phyloP scores from a whole-genome alignment of 2,329 filamentous ascomycete species.

The Dactylellina cionopaga region DNA sequence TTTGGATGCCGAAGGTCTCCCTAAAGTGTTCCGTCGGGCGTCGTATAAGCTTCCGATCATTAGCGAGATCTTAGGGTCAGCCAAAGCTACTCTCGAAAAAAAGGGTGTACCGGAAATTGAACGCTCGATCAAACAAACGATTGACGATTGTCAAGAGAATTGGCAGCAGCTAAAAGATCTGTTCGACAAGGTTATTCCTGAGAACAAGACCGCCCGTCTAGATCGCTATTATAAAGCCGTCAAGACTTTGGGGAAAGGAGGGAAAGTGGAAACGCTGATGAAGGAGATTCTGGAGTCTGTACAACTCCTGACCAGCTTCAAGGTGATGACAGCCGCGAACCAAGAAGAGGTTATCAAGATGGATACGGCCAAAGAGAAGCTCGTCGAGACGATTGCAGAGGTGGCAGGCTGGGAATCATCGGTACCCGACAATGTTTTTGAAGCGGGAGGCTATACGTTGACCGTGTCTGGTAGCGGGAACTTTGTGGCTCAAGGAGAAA shows the following conservation, averaged over 20 bases:
- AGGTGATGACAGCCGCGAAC: background rate
- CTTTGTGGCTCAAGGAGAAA: background rate
- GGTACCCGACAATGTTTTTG: slow-evolving; percentile 2
- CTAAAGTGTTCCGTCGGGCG: slow-evolving; percentile 5
- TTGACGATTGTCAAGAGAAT: background rate
- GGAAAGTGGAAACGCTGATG: slow-evolving; percentile 15
- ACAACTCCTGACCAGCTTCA: background rate
- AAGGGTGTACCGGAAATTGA: background rate
- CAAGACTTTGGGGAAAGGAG: slow-evolving; percentile 18
- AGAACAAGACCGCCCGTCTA: background rate
- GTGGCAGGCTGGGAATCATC: slow-evolving; percentile 15
- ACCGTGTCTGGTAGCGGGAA: background rate
- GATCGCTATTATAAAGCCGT: slow-evolving; percentile 16
- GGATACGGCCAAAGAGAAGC: background rate
- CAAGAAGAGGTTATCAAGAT: background rate
- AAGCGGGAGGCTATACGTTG: background rate
- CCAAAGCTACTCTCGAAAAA: background rate
- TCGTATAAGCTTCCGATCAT: slow-evolving; percentile 4
- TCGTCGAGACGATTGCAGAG: slow-evolving; percentile 2
- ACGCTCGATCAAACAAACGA: background rate
- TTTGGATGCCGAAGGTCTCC: slow-evolving; percentile 1
- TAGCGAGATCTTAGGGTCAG: background rate
- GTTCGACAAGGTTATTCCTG: slow-evolving; percentile 15
- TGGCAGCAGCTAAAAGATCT: slow-evolving; percentile 5
- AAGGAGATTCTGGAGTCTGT: slow-evolving; percentile 17